Conservation (phyloP, 2,329 filamentous ascomycete species). For the Penicillium sp. region DNA sequence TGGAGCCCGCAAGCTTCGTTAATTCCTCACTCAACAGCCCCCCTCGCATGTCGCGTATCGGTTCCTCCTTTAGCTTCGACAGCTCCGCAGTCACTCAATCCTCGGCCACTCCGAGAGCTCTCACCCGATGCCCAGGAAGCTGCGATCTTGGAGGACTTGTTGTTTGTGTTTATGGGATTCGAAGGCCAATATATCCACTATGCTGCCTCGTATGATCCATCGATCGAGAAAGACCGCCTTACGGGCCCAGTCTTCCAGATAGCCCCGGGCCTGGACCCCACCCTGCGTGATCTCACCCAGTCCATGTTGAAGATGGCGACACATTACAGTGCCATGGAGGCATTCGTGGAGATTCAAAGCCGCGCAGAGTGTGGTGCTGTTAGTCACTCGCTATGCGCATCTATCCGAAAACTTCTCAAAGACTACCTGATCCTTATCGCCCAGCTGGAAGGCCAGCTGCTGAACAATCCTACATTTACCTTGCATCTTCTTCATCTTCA, state of each 20-base stretch:
- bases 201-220: conserved; percentile 75
- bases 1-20: conserved; percentile 83
- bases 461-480: conserved; percentile 86
- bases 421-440: conserved; percentile 92
- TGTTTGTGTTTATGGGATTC: conserved; percentile 97
- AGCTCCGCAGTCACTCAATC: conserved; percentile 68
- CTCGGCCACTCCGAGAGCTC: conserved; percentile 66
- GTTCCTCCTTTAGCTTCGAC: conserved; percentile 62
- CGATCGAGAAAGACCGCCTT: conserved; percentile 81
- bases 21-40: conserved; percentile 66
- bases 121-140: conserved; percentile 80
- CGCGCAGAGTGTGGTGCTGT: conserved; percentile 90
- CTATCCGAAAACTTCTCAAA: conserved; percentile 84
- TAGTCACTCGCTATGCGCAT: conserved; percentile 94
- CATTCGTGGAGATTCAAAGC: conserved; percentile 92
- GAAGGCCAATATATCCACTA: conserved; percentile 98
- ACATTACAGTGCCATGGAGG: conserved; percentile 85
- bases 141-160: conserved; percentile 80
- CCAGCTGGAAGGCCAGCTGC: conserved; percentile 87
- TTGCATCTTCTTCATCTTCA: conserved; percentile 91
- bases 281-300: conserved; percentile 78
- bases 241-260: conserved; percentile 79
- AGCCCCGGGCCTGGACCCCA: conserved; percentile 81
- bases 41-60: conserved; percentile 68
- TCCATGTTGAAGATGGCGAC: conserved; percentile 94